These are phyloP conservation scores for Golubevia pallescens DNA, from an alignment of 1,284 basidiomycete species.

Conservation along the genomic window DNA sequence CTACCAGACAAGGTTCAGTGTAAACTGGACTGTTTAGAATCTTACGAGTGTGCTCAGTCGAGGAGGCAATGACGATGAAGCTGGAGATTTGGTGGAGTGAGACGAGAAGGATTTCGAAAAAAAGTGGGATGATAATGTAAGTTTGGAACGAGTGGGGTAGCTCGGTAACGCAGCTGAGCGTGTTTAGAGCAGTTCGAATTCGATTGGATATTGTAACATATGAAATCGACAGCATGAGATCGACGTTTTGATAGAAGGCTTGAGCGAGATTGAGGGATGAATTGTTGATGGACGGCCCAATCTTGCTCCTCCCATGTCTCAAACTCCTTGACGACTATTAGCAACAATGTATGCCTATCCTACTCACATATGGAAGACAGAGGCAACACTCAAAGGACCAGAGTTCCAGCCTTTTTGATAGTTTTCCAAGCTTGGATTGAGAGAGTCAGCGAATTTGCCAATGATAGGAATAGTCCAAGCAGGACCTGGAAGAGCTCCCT, in stretches of 20 bases:
- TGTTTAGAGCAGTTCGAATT: no score
- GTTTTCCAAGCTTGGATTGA: conserved; percentile 58
- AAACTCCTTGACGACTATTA: no score
- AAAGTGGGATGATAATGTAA: no score
- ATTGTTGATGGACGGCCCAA: no score
- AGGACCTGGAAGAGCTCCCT: conserved; percentile 51
- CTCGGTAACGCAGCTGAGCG: no score
- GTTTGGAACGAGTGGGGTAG: no score
- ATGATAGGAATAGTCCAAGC: conserved; percentile 62
- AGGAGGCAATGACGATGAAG: conserved; percentile 62
- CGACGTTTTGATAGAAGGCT: no score
- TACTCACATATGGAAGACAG: conserved; percentile 60
- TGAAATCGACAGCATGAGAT: no score
- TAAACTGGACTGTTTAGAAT: conserved; percentile 61
- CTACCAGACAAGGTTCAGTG: conserved; percentile 80
- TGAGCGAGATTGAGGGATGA: no score
- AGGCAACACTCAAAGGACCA: conserved; percentile 59
- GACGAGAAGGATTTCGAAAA: background rate
- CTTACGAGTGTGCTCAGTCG: conserved; percentile 58
- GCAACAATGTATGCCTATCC: background rate
- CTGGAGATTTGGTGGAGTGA: no score
- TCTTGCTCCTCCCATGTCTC: no score
- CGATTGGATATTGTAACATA: no score
- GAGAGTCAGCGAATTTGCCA: conserved; percentile 62
- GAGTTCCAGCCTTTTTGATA: conserved; percentile 61